Base-by-base conservation (phyloP, 768 basidiomycete species). In the Amyloporia xantha region DNA sequence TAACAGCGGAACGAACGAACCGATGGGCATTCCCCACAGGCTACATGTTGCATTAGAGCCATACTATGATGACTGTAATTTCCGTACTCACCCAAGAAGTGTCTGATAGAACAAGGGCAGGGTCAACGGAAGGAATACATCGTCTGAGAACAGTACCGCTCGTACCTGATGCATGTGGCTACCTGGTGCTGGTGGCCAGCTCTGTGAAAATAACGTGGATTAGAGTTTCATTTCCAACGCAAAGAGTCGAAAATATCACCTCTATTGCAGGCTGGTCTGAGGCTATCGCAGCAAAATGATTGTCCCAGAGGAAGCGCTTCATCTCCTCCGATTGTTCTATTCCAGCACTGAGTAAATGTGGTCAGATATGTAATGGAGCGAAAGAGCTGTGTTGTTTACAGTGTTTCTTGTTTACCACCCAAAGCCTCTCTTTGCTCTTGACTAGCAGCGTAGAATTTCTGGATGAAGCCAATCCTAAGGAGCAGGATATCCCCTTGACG, bases 281-380 rank as follows among this genome's bases (percentile, higher is more conserved):
- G 9, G 81, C 82, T 24, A 83, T 59, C 4, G 82, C 82, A 1
- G 83, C 76, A 59, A 86, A 86, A 59, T 85, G 84, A 61, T 84
- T 84, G 62, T 86, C 73, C 83, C 84, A 86, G n/a, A 84, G 62
- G 66, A 84, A 85, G 7, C 76, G 72, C 54, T 83, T 85, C 82
- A 83, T 82, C 36, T 80, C 81, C 15, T 82, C 79, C 20, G 74
- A 71, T 60, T 83, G 81, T 50, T 84, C 81, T 41, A 86, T 77
- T 2, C 83, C 82, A 35, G 83, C 80, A 54, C 82, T 84, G 52
- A 10, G 50, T 41, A 56, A 26, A 37, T 13, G 42, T 9, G 20
- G 17, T 24, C 23, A 26, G 6, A 39, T 46, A 33, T 33, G 11
- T 41, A 21, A 37, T 25, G 13, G 17, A 13, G 28, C 23, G 15